Conservation (phyloP, 805 yeast genomes). For the Candida taoyuanica region DNA sequence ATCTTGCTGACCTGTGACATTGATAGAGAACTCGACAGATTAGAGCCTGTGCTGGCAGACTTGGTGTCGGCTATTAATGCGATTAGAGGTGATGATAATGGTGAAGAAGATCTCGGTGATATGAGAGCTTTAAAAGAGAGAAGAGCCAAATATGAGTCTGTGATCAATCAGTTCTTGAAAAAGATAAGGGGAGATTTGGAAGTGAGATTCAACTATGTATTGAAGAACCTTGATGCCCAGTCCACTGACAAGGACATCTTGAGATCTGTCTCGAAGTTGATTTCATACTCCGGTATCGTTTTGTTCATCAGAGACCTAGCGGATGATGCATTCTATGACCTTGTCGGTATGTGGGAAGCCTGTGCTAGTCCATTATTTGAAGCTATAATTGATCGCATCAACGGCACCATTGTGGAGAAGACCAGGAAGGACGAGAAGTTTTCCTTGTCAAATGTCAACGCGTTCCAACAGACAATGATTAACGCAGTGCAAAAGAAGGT, state of each 20-base stretch:
- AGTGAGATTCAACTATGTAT: constrained; percentile 36
- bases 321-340: constrained; percentile 37
- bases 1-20: constrained; percentile 44
- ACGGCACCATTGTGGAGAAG: constrained; percentile 25
- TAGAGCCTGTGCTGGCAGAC: constrained; percentile 53
- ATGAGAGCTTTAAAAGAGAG: constrained; percentile 74
- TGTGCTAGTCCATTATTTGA: constrained; percentile 33
- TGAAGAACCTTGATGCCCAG: constrained; percentile 22
- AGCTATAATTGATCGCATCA: constrained; percentile 27
- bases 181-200: constrained; percentile 42
- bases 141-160: constrained; percentile 52
- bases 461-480: constrained; percentile 7
- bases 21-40: constrained; percentile 40
- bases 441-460: constrained; percentile 15
- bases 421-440: constrained; percentile 15
- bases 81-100: constrained; percentile 44
- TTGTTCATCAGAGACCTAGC: constrained; percentile 59
- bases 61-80: constrained; percentile 64
- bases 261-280: constrained; percentile 30
- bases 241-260: constrained; percentile 7
- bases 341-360: constrained; percentile 39
- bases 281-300: constrained; percentile 45
- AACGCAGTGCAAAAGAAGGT: constrained; percentile 3
- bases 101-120: constrained; percentile 43
- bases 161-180: constrained; percentile 45